Conservation (phyloP, 2,329 filamentous ascomycete species). For the Nemania sp. region DNA sequence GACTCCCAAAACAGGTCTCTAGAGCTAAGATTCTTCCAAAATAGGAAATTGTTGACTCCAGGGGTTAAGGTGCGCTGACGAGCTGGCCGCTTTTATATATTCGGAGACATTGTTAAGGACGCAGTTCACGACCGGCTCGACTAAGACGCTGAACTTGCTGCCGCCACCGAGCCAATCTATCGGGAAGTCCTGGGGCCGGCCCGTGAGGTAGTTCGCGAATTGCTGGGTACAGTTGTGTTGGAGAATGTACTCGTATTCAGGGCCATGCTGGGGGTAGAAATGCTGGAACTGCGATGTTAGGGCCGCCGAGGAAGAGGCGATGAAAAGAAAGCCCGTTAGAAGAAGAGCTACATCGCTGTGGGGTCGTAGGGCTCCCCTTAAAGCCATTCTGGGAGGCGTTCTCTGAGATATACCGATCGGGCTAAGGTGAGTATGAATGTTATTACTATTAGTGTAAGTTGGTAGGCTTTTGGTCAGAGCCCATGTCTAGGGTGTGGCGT, state of each 20-base stretch:
- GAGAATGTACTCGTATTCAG: conserved; percentile 38
- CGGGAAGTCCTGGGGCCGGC: conserved; percentile 34
- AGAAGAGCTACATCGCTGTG: conserved; percentile 11
- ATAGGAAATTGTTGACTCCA: too few relatives aligned
- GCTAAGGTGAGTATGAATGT: background rate
- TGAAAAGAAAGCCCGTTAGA: conserved; percentile 11
- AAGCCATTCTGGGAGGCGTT: conserved; percentile 12
- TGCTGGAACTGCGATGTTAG: conserved; percentile 40
- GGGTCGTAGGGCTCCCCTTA: background rate
- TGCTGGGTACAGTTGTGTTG: conserved; percentile 40
- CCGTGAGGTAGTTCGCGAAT: conserved; percentile 41
- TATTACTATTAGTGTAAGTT: background rate
- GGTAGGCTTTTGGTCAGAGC: background rate
- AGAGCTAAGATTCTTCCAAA: too few relatives aligned
- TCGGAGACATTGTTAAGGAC: conserved; percentile 41
- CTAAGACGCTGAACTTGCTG: conserved; percentile 28
- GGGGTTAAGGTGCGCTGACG: too few relatives aligned
- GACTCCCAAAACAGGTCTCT: too few relatives aligned
- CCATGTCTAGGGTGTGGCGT: background rate
- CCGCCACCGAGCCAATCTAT: conserved; percentile 41
- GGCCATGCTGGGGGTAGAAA: conserved; percentile 41
- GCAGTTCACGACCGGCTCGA: conserved; percentile 41
- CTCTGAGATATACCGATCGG: background rate
- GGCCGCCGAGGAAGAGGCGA: conserved; percentile 15
- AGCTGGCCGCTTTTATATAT: conserved; percentile 43